Conservation (phyloP, 139 green algal species). For the Chlorella ohadii region DNA sequence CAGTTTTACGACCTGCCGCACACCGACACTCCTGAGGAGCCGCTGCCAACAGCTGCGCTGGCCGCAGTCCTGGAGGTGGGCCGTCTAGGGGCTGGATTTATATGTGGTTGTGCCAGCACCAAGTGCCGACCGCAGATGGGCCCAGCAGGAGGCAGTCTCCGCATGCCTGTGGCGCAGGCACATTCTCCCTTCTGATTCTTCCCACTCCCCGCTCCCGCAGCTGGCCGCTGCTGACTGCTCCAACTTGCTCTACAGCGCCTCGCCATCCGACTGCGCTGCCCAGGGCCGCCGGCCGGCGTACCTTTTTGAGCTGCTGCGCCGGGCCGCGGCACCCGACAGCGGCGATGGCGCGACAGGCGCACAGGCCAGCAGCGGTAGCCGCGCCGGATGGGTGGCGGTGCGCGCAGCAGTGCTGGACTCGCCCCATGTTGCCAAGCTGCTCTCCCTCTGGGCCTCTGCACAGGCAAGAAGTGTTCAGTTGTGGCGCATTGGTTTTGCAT, state of each 20-base stretch:
- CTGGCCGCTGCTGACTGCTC: background rate
- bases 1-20: conserved; percentile 15
- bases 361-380: background rate
- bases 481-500: too few relatives aligned
- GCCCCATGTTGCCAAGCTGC: background rate
- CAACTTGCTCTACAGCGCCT: conserved; percentile 29
- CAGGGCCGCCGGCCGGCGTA: conserved; percentile 22
- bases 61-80: conserved; percentile 14
- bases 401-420: too few relatives aligned
- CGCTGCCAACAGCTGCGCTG: background rate
- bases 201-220: background rate
- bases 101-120: too few relatives aligned
- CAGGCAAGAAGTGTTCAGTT: background rate
- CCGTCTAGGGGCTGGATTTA: too few relatives aligned
- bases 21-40: background rate
- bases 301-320: conserved; percentile 30
- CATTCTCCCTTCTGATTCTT: too few relatives aligned
- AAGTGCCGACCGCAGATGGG: too few relatives aligned
- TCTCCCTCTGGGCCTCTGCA: background rate
- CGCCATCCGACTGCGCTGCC: background rate
- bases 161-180: too few relatives aligned
- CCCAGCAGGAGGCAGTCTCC: too few relatives aligned
- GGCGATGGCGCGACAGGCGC: background rate
- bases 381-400: background rate
- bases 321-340: background rate